Evolutionary conservation across 768 basidiomycete species (phyloP).

Genomic region (Boletus rubroflammeus): DNA sequence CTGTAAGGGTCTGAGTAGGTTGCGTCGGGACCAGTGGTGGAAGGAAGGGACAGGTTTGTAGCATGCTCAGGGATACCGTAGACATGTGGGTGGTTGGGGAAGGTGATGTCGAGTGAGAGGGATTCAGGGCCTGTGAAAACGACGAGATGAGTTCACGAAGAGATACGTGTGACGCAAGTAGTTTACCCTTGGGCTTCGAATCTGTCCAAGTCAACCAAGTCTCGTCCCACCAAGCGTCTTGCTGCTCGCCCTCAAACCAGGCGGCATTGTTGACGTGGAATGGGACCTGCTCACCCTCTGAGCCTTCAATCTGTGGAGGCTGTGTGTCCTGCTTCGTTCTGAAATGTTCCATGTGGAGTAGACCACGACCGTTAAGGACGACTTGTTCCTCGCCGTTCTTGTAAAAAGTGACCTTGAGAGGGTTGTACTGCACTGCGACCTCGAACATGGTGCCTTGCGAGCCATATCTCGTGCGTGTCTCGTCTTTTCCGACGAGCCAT

Average conservation of each 20-base stretch:
- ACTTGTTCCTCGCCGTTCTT: constrained; percentile 79
- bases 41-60: constrained; percentile 81
- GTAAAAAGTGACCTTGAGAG: constrained; percentile 69
- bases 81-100: constrained; percentile 87
- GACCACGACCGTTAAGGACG: constrained; percentile 81
- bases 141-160: constrained; percentile 1
- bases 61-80: constrained; percentile 98
- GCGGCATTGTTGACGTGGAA: constrained; percentile 50
- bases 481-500: constrained; percentile 66
- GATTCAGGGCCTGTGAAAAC: constrained; percentile 84
- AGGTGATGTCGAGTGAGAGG: constrained; percentile 86
- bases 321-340: constrained; percentile 53
- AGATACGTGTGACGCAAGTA: background rate
- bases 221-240: constrained; percentile 90
- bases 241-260: constrained; percentile 88
- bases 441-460: constrained; percentile 57
- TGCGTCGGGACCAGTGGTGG: constrained; percentile 76
- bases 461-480: constrained; percentile 63
- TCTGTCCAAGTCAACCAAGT: constrained; percentile 85
- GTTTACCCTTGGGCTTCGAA: constrained; percentile 88
- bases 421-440: constrained; percentile 68
- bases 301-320: constrained; percentile 37
- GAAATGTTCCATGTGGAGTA: constrained; percentile 99
- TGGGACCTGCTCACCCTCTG: constrained; percentile 49
- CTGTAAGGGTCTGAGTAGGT: constrained; percentile 89